Percentiles rank a stretch among this genome's conserved stretches.
phyloP scores from a whole-genome alignment of 305 asterid genomes.

The Ilex paraguariensis region DNA sequence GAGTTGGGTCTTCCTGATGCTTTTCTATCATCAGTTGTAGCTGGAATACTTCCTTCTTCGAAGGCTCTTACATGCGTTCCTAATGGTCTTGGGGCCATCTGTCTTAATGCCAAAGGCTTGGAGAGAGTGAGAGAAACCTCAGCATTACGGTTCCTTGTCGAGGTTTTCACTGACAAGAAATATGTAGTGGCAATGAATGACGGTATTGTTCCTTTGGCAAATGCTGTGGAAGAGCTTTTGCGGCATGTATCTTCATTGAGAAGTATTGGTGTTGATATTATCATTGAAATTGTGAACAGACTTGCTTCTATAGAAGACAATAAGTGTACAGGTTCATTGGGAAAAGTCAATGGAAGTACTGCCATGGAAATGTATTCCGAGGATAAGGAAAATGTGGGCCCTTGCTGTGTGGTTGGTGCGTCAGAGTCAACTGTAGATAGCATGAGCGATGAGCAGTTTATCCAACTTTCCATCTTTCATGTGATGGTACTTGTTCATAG shows the following conservation, averaged over 20 bases:
- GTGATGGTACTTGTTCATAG: constrained; percentile 94
- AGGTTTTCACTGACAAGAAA: constrained; percentile 72
- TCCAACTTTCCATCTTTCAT: constrained; percentile 87
- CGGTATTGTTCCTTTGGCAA: constrained; percentile 90
- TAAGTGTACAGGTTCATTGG: constrained; percentile 42
- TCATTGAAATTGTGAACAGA: constrained; percentile 77
- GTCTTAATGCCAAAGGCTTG: constrained; percentile 91
- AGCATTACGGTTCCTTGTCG: constrained; percentile 74
- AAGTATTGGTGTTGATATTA: constrained; percentile 78
- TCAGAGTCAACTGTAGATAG: constrained; percentile 38
- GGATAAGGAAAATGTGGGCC: constrained; percentile 50
- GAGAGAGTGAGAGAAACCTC: constrained; percentile 87
- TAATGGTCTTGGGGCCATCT: constrained; percentile 90
- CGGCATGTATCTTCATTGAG: constrained; percentile 84
- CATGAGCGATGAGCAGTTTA: constrained; percentile 67
- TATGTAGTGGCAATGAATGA: constrained; percentile 85
- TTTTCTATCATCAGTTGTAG: constrained; percentile 70
- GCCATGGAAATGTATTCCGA: constrained; percentile 84
- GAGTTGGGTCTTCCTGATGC: constrained; percentile 95
- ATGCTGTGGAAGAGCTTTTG: constrained; percentile 91
- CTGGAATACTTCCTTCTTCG: constrained; percentile 80
- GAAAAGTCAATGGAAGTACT: constrained; percentile 45
- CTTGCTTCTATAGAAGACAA: constrained; percentile 54
- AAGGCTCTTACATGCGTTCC: constrained; percentile 97
- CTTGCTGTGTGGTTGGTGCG: constrained; percentile 45